Percentiles rank a stretch among this genome's conserved stretches.
phyloP scores from a whole-genome alignment of 805 yeast genomes.

The Maudiozyma saulgeensis region DNA sequence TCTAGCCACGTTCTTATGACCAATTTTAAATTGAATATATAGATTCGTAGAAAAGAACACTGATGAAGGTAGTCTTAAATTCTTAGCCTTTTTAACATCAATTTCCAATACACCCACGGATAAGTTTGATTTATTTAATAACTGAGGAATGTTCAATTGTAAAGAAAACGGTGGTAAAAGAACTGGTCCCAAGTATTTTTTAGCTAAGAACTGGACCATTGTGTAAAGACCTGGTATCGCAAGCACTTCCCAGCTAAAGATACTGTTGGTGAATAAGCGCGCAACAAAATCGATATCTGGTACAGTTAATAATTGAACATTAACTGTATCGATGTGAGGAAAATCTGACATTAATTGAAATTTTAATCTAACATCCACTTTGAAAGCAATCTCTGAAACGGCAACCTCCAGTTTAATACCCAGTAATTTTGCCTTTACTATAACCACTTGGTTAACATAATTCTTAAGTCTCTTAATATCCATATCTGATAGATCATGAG shows the following conservation, averaged over 20 bases:
- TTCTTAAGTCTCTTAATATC: slow-evolving; percentile 75
- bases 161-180: slow-evolving; percentile 80
- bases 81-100: slow-evolving; percentile 51
- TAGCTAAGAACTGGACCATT: slow-evolving; percentile 72
- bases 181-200: slow-evolving; percentile 79
- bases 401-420: slow-evolving; percentile 72
- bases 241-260: slow-evolving; percentile 78
- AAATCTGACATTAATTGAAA: slow-evolving; percentile 78
- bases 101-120: slow-evolving; percentile 79
- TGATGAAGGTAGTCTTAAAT: slow-evolving; percentile 45
- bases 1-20: slow-evolving; percentile 47
- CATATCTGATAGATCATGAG: slow-evolving; percentile 76
- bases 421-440: slow-evolving; percentile 65
- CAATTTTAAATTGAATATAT: slow-evolving; percentile 60
- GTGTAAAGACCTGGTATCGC: slow-evolving; percentile 77
- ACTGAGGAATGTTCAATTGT: slow-evolving; percentile 82
- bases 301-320: slow-evolving; percentile 70
- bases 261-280: slow-evolving; percentile 60
- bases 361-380: slow-evolving; percentile 63
- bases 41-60: slow-evolving; percentile 76
- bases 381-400: slow-evolving; percentile 69
- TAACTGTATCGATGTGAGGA: slow-evolving; percentile 88
- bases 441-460: slow-evolving; percentile 68
- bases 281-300: slow-evolving; percentile 80
- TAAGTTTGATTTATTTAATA: slow-evolving; percentile 76